These are phyloP conservation scores for Clathrospora elynae DNA, from an alignment of 2,329 filamentous ascomycete species.

Conservation along the genomic window DNA sequence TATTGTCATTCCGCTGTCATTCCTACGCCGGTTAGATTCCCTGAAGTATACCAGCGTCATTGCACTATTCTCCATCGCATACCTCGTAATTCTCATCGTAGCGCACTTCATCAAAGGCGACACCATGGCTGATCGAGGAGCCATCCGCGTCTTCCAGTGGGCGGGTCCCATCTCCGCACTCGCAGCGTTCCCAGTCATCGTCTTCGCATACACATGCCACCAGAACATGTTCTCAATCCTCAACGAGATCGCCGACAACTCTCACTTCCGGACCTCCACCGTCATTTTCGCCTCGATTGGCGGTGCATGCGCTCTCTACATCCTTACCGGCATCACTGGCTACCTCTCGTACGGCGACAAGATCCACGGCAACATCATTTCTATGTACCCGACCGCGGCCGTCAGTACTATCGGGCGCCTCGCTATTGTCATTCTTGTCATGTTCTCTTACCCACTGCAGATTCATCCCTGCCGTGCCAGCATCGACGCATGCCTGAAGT, in stretches of 20 bases:
- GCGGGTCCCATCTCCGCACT: conserved; percentile 77
- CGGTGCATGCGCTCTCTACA: conserved; percentile 82
- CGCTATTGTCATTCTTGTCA: conserved; percentile 93
- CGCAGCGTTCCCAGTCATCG: conserved; percentile 88
- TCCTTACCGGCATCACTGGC: conserved; percentile 90
- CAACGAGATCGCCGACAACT: conserved; percentile 89
- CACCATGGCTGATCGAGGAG: conserved; percentile 72
- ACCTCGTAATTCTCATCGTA: conserved; percentile 88
- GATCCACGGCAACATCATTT: conserved; percentile 89
- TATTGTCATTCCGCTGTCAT: conserved; percentile 91
- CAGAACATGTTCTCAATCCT: conserved; percentile 99
- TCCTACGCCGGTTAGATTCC: conserved; percentile 87
- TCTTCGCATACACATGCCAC: conserved; percentile 99
- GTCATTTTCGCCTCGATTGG: conserved; percentile 87
- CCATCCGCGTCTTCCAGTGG: conserved; percentile 78
- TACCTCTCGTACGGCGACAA: conserved; percentile 94
- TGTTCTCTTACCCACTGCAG: conserved; percentile 95
- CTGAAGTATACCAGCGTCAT: conserved; percentile 96
- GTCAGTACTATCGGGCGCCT: conserved; percentile 91
- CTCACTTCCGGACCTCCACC: conserved; percentile 74
- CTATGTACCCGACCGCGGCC: conserved; percentile 69
- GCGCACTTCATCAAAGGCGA: conserved; percentile 87
- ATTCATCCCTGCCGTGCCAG: conserved; percentile 96
- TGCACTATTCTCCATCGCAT: conserved; percentile 89
- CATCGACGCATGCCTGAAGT: conserved; percentile 89